These are phyloP conservation scores for Globisporangium acanthophoron DNA, from an alignment of 352 stramenopile genomes.

Conservation along the genomic window DNA sequence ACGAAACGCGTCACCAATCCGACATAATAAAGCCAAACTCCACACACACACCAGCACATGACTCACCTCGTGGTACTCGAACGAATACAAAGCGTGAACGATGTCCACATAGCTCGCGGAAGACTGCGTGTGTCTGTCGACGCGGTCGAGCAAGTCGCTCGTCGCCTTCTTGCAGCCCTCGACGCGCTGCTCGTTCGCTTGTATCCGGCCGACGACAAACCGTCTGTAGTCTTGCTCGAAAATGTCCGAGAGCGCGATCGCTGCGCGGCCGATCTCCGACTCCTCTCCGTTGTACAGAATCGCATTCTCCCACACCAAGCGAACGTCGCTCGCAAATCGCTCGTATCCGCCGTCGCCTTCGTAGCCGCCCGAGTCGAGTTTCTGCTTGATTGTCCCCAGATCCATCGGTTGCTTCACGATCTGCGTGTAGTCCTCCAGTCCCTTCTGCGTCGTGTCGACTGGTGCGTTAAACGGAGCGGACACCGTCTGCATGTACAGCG, in stretches of 20 bases:
- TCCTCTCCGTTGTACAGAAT: slow-evolving; percentile 76
- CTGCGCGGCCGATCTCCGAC: slow-evolving; percentile 63
- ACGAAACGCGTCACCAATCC: background rate
- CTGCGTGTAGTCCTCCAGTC: slow-evolving; percentile 82
- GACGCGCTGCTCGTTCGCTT: slow-evolving; percentile 48
- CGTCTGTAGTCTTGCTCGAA: slow-evolving; percentile 80
- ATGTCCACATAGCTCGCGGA: slow-evolving; percentile 49
- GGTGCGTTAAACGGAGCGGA: slow-evolving; percentile 77
- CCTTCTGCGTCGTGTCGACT: slow-evolving; percentile 72
- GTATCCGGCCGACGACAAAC: slow-evolving; percentile 56
- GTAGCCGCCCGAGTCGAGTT: slow-evolving; percentile 68
- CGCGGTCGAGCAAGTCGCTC: slow-evolving; percentile 17
- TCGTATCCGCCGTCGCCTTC: slow-evolving; percentile 52
- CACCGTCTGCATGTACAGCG: slow-evolving; percentile 79
- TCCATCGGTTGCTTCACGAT: slow-evolving; percentile 90
- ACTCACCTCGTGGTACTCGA: slow-evolving; percentile 59
- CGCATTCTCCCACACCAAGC: slow-evolving; percentile 84
- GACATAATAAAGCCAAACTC: background rate
- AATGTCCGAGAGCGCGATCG: slow-evolving; percentile 66
- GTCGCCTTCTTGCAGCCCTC: slow-evolving; percentile 49
- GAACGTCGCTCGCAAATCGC: slow-evolving; percentile 66
- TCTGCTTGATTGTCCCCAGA: slow-evolving; percentile 82
- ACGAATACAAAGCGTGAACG: slow-evolving; percentile 62
- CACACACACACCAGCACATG: background rate
- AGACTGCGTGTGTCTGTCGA: slow-evolving; percentile 17